These are phyloP conservation scores for Rubia balearica DNA, from an alignment of 305 asterid genomes.

Conservation along the genomic window DNA sequence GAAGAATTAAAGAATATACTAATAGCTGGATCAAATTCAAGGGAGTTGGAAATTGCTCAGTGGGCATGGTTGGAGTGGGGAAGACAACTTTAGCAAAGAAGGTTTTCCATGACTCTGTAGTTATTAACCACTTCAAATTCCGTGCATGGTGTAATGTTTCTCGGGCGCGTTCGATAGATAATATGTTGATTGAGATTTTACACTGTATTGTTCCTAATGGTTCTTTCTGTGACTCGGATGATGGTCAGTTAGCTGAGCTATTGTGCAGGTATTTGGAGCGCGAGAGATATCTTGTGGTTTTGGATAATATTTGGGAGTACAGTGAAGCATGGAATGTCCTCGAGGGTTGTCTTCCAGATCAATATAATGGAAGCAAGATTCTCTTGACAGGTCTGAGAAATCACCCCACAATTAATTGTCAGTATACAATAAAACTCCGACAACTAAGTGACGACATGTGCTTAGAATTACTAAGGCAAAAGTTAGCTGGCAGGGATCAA, in stretches of 20 bases:
- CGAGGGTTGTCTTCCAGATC: background rate
- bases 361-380: background rate
- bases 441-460: background rate
- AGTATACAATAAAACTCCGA: background rate
- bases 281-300: background rate
- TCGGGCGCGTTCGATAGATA: background rate
- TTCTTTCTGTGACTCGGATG: background rate
- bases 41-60: background rate
- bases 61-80: background rate
- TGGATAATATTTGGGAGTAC: background rate
- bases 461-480: background rate
- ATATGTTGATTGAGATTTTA: background rate
- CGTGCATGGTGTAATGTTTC: background rate
- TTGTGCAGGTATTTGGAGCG: background rate
- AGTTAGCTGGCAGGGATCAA: background rate
- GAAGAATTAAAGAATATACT: background rate
- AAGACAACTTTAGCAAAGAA: constrained; percentile 1
- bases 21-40: background rate
- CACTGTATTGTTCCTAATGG: background rate
- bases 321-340: background rate
- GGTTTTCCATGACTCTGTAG: background rate
- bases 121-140: background rate
- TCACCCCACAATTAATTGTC: background rate
- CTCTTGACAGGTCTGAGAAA: background rate
- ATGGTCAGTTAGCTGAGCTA: background rate